These are phyloP conservation scores for Meredithiella fracta DNA, from an alignment of 2,329 filamentous ascomycete genomes.

Conservation along the genomic window DNA sequence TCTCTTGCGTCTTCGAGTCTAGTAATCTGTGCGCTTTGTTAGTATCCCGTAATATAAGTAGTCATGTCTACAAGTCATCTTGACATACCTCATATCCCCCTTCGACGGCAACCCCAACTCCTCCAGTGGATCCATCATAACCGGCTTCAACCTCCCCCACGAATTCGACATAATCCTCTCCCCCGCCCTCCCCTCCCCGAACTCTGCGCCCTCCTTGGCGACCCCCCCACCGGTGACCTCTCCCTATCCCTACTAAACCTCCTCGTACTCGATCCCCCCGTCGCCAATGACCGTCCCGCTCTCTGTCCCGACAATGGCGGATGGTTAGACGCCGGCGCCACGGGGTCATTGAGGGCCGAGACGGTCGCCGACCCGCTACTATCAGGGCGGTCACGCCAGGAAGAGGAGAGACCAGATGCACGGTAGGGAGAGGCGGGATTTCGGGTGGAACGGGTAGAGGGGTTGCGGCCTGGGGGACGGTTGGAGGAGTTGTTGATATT, in stretches of 20 bases:
- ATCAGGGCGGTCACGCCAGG: slow-evolving; percentile 2
- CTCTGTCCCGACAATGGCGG: not conserved
- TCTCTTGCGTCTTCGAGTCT: slow-evolving; percentile 62
- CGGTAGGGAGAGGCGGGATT: not conserved
- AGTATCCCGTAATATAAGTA: not conserved
- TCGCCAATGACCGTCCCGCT: not conserved
- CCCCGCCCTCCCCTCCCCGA: slow-evolving; percentile 16
- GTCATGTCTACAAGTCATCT: not conserved
- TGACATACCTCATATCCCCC: slow-evolving; percentile 59
- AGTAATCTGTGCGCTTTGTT: slow-evolving; percentile 37
- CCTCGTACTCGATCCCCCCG: not conserved
- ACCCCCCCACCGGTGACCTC: not conserved
- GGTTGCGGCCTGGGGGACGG: not conserved
- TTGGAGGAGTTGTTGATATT: not conserved
- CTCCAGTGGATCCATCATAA: slow-evolving; percentile 61
- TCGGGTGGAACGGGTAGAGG: not conserved
- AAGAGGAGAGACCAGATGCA: not conserved
- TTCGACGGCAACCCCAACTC: slow-evolving; percentile 76
- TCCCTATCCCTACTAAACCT: slow-evolving; percentile 9
- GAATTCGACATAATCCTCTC: slow-evolving; percentile 29
- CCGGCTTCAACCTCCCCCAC: slow-evolving; percentile 58
- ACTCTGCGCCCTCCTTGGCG: slow-evolving; percentile 2
- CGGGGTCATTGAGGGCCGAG: not conserved
- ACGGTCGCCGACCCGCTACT: not conserved
- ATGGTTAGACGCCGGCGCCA: not conserved